phyloP scores from a whole-genome alignment of 495 filamentous ascomycete species.

The Letharia lupina region DNA sequence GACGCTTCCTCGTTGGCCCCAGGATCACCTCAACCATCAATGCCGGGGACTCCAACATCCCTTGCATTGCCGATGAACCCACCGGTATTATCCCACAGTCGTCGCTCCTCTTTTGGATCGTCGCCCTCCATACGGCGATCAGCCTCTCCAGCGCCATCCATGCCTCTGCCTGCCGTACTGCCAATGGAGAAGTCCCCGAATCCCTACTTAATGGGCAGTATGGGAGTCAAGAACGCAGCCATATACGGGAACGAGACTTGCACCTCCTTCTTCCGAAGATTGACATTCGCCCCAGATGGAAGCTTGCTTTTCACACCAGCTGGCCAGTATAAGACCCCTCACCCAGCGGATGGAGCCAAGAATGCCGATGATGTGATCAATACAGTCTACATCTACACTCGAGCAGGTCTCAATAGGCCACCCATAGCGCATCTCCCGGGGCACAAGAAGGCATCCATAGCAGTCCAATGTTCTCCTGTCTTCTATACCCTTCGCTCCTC shows the following conservation, averaged over 20 bases:
- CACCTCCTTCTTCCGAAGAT: conserved; percentile 90
- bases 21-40: conserved; percentile 80
- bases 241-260: conserved; percentile 97
- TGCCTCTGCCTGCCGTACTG: conserved; percentile 95
- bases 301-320: conserved; percentile 93
- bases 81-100: conserved; percentile 81
- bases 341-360: conserved; percentile 65
- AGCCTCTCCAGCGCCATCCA: conserved; percentile 87
- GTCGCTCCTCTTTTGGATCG: conserved; percentile 91
- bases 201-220: conserved; percentile 44
- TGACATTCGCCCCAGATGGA: conserved; percentile 92
- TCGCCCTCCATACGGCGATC: conserved; percentile 77
- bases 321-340: conserved; percentile 84
- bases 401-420: conserved; percentile 92
- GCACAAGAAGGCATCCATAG: conserved; percentile 97
- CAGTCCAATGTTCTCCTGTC: conserved; percentile 86
- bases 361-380: conserved; percentile 81
- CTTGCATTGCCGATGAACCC: conserved; percentile 95
- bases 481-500: conserved; percentile 72
- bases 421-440: conserved; percentile 96
- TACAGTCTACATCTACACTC: conserved; percentile 96
- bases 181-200: conserved; percentile 83
- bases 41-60: conserved; percentile 88
- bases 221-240: conserved; percentile 66
- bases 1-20: conserved; percentile 50